Evolutionary conservation across 345 rosid species (phyloP).

Genomic region (Lagerstroemia speciosa): DNA sequence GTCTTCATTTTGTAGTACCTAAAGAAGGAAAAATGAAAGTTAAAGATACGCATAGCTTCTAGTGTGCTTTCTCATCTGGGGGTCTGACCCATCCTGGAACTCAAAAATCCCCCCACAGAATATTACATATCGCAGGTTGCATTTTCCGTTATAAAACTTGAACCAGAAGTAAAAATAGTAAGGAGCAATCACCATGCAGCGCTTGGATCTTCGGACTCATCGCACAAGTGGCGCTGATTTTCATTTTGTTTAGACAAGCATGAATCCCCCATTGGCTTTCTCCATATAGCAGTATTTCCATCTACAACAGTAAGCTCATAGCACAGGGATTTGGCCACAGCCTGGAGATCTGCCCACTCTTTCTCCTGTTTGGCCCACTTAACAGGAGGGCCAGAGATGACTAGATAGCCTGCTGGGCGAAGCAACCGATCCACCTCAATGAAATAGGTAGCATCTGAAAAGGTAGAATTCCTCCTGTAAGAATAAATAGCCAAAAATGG

Average conservation of each 20-base stretch:
- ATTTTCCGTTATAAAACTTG: background rate
- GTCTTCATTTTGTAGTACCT: constrained; percentile 78
- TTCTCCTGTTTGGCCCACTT: constrained; percentile 97
- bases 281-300: constrained; percentile 95
- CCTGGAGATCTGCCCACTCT: constrained; percentile 98
- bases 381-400: constrained; percentile 98
- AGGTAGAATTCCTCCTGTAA: constrained; percentile 18
- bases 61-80: background rate
- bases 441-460: constrained; percentile 87
- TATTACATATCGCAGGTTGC: background rate
- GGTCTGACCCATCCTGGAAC: background rate
- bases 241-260: constrained; percentile 68
- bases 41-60: constrained; percentile 1
- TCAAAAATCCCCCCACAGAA: background rate
- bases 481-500: constrained; percentile 9
- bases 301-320: constrained; percentile 85
- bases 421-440: constrained; percentile 85
- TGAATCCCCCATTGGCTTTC: constrained; percentile 68
- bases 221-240: constrained; percentile 66
- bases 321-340: constrained; percentile 79
- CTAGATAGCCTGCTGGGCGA: constrained; percentile 88
- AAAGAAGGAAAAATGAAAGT: constrained; percentile 12
- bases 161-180: background rate
- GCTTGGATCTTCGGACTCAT: constrained; percentile 55
- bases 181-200: constrained; percentile 59